Base-by-base conservation (phyloP, 2,329 filamentous ascomycete species). In the Colletotrichum tanaceti region DNA sequence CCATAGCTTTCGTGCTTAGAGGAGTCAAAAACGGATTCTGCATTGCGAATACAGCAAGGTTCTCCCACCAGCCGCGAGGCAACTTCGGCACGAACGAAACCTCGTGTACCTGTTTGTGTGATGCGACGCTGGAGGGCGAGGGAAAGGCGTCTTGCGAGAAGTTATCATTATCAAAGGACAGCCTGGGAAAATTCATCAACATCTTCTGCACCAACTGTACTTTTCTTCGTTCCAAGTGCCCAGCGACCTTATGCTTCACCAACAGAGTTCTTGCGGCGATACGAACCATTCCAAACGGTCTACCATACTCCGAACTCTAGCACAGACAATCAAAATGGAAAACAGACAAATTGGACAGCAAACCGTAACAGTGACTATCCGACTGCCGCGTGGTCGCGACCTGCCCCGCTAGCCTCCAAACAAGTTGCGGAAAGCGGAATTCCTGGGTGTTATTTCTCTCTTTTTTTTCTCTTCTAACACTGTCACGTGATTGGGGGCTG, bases 1-100 rank as follows among this genome's bases (percentile, higher is more conserved):
- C 54, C 70, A 59, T 59, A 66, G 69, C 70, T 71, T 68, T 70
- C 70, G 62, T 70, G 65, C 44, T 71, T 71, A 71, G 68, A 71
- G 70, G 70, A 71, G 70, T 71, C 70, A 70, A 71, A 69, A 69
- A 70, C 70, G 68, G 70, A 70, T 71, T 71, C 68, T 71, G 70
- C 70, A 71, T 71, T 71, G 59, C 68, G 67, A 71, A 70, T 71
- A 70, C 68, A 71, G 67, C 64, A 70, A 70, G 66, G 66, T 69
- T 69, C 62, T 65, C 66, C 62, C 66, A 65, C 66, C 66, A 66
- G 63, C 66, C 63, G 66, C 66, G 62, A 65, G 62, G 55, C 66
- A 46, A 43, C 38, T 52, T 54, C 43, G 65, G 62, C 55, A 57
- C 63, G 55, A 50, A 66, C 50, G 54, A 50, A 60, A n/a, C 32